phyloP scores from a whole-genome alignment of 805 yeast species.

The Pichia occidentalis region DNA sequence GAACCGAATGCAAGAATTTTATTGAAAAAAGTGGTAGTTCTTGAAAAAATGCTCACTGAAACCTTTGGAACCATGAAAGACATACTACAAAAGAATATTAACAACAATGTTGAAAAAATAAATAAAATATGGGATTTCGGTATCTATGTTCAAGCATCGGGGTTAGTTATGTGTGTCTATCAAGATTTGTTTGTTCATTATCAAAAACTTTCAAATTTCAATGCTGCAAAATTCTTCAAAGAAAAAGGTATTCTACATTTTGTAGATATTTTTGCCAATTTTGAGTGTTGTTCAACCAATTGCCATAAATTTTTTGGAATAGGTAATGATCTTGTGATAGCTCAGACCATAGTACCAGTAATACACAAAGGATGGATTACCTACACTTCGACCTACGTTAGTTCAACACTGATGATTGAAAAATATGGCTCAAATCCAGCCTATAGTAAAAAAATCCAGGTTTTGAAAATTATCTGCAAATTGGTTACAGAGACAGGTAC shows the following conservation, averaged over 20 bases:
- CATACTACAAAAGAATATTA: slow-evolving; percentile 20
- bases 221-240: slow-evolving; percentile 34
- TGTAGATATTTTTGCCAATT: slow-evolving; percentile 32
- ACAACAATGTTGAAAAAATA: slow-evolving; percentile 18
- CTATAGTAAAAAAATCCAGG: background rate
- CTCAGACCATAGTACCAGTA: slow-evolving; percentile 32
- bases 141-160: slow-evolving; percentile 23
- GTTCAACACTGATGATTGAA: slow-evolving; percentile 24
- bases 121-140: slow-evolving; percentile 20
- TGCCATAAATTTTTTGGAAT: slow-evolving; percentile 25
- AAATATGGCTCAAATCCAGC: background rate
- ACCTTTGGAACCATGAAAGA: slow-evolving; percentile 29
- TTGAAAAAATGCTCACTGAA: slow-evolving; percentile 32
- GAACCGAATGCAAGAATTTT: slow-evolving; percentile 35
- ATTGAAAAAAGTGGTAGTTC: slow-evolving; percentile 27
- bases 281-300: slow-evolving; percentile 30
- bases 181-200: slow-evolving; percentile 38
- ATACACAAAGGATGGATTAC: slow-evolving; percentile 32
- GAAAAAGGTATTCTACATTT: slow-evolving; percentile 30
- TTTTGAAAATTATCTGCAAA: background rate
- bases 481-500: slow-evolving; percentile 33
- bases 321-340: slow-evolving; percentile 35
- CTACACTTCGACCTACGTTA: slow-evolving; percentile 20
- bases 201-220: slow-evolving; percentile 28
- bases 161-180: slow-evolving; percentile 35